Conservation (phyloP, 1,139 yeast species). For the Yamadazyma membranifaciens region DNA sequence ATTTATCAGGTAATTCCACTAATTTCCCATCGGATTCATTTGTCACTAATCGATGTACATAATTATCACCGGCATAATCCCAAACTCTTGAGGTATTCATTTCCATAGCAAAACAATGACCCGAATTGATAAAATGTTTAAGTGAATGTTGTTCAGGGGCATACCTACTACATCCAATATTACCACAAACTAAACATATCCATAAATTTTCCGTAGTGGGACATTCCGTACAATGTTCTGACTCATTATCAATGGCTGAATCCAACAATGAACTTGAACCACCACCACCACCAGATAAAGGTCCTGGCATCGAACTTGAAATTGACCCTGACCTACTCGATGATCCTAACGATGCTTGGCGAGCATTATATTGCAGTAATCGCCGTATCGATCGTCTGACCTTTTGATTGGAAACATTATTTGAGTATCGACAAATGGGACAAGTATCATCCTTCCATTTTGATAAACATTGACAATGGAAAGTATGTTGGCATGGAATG, state of each 20-base stretch:
- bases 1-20: constrained; percentile 61
- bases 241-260: constrained; percentile 13
- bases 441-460: constrained; percentile 92
- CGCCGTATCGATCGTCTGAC: constrained; percentile 35
- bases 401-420: constrained; percentile 35
- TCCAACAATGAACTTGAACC: constrained; percentile 1
- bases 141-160: constrained; percentile 81
- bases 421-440: constrained; percentile 87
- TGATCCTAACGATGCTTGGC: constrained; percentile 10
- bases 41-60: constrained; percentile 83
- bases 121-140: constrained; percentile 71
- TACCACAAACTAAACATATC: constrained; percentile 49
- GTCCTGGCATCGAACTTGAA: neutral
- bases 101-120: constrained; percentile 94
- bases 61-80: constrained; percentile 93
- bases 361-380: constrained; percentile 27
- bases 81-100: constrained; percentile 81
- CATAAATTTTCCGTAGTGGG: constrained; percentile 30
- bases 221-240: constrained; percentile 40
- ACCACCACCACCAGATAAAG: neutral
- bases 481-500: constrained; percentile 90
- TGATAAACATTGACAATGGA: constrained; percentile 84
- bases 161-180: constrained; percentile 59
- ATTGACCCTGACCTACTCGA: constrained; percentile 7
- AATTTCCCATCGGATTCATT: constrained; percentile 84